Percentiles rank a stretch among this genome's conserved stretches.
Conservation (phyloP, 2,329 filamentous ascomycete genomes). For the Lojkania enalia region DNA sequence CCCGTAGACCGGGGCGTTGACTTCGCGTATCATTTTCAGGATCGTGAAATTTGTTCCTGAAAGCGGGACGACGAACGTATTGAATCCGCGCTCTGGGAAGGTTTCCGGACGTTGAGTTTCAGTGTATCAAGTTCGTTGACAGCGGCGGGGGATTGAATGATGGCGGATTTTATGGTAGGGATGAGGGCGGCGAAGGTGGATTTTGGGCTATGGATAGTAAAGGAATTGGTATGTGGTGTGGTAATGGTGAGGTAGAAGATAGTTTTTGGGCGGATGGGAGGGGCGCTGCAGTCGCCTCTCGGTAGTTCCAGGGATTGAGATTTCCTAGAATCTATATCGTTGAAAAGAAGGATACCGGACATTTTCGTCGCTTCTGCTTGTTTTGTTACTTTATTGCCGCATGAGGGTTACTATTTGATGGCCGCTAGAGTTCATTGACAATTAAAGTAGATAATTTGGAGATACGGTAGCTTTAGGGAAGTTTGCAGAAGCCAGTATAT, state of each 20-base stretch:
- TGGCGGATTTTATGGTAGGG: constrained; percentile 15
- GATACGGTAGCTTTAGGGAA: too few relatives aligned
- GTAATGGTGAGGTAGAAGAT: constrained; percentile 31
- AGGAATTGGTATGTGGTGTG: constrained; percentile 25
- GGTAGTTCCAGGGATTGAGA: too few relatives aligned
- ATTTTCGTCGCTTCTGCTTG: too few relatives aligned
- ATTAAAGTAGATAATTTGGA: too few relatives aligned
- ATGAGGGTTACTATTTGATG: too few relatives aligned
- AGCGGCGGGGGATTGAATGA: constrained; percentile 23
- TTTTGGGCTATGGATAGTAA: constrained; percentile 22
- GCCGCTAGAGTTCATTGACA: too few relatives aligned
- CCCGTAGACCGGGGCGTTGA: constrained; percentile 11
- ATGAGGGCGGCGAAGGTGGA: constrained; percentile 22
- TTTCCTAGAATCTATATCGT: too few relatives aligned
- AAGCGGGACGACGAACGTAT: not conserved
- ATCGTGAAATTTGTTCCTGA: constrained; percentile 15
- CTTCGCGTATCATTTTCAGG: constrained; percentile 15
- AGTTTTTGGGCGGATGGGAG: constrained; percentile 9
- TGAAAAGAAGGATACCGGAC: too few relatives aligned
- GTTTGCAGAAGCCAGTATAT: too few relatives aligned
- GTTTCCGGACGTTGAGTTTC: not conserved
- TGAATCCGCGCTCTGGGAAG: not conserved
- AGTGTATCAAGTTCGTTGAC: constrained; percentile 22
- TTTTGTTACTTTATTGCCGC: too few relatives aligned
- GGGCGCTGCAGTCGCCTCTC: constrained; percentile 16